Conservation (phyloP, 2,329 filamentous ascomycete species). For the Allantophomopsis cytisporea region DNA sequence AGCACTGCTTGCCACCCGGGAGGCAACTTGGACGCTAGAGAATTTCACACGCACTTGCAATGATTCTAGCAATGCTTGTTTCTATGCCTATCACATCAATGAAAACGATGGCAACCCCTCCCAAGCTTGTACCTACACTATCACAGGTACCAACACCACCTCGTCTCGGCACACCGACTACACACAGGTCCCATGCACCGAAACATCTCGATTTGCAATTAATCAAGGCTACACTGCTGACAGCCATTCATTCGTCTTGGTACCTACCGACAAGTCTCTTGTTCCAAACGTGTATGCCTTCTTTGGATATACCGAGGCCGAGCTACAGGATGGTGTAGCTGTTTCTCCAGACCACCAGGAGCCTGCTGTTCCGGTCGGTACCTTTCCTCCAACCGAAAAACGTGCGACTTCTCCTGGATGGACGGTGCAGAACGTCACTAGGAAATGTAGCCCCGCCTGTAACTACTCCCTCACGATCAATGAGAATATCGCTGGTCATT, state of each 20-base stretch:
- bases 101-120: background rate
- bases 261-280: background rate
- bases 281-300: background rate
- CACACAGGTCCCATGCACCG: background rate
- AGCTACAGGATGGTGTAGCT: background rate
- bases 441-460: background rate
- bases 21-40: constrained; percentile 3
- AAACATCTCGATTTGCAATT: background rate
- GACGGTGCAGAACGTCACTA: background rate
- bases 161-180: background rate
- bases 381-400: background rate
- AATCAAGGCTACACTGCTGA: background rate
- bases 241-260: background rate
- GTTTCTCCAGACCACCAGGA: background rate
- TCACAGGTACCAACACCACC: background rate
- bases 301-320: background rate
- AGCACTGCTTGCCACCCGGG: background rate
- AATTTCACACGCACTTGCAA: constrained; percentile 3
- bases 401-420: background rate
- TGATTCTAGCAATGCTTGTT: background rate
- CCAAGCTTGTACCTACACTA: background rate
- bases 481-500: background rate
- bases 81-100: background rate
- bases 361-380: background rate
- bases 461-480: constrained; percentile 1